phyloP scores from a whole-genome alignment of 495 filamentous ascomycete species.

The Saxophila tyrrhenica region DNA sequence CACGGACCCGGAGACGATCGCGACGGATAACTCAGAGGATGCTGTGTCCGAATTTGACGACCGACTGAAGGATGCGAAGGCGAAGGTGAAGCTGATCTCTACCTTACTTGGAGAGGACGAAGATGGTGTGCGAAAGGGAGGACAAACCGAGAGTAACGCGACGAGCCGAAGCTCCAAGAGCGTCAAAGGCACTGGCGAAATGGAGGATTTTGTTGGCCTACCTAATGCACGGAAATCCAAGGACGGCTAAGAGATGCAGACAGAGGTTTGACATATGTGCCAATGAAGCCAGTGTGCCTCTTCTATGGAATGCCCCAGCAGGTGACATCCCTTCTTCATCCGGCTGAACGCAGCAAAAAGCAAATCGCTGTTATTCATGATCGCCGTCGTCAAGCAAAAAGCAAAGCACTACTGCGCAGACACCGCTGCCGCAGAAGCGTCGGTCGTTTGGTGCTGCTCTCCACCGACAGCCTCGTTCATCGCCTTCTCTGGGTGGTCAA shows the following conservation, averaged over 20 bases:
- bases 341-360: no score
- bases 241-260: background rate
- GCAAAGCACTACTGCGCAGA: background rate
- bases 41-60: constrained; percentile 79
- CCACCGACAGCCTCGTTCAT: background rate
- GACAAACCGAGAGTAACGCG: no score
- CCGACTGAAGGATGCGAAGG: constrained; percentile 62
- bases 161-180: background rate
- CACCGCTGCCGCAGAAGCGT: background rate
- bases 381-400: no score
- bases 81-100: constrained; percentile 75
- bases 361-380: no score
- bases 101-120: constrained; percentile 49
- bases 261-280: background rate
- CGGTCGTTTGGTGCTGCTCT: background rate
- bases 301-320: no score
- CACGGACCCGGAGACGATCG: constrained; percentile 66
- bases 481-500: background rate
- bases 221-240: background rate
- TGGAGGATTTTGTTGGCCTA: constrained; percentile 20
- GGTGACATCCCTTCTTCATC: no score
- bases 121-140: no score
- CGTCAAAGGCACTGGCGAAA: constrained; percentile 12
- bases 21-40: constrained; percentile 70
- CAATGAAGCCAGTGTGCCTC: background rate